Percentiles rank a stretch among this genome's conserved stretches.
These are phyloP conservation scores for Collybiopsis confluens DNA, from an alignment of 768 basidiomycete genomes.

Conservation along the genomic window DNA sequence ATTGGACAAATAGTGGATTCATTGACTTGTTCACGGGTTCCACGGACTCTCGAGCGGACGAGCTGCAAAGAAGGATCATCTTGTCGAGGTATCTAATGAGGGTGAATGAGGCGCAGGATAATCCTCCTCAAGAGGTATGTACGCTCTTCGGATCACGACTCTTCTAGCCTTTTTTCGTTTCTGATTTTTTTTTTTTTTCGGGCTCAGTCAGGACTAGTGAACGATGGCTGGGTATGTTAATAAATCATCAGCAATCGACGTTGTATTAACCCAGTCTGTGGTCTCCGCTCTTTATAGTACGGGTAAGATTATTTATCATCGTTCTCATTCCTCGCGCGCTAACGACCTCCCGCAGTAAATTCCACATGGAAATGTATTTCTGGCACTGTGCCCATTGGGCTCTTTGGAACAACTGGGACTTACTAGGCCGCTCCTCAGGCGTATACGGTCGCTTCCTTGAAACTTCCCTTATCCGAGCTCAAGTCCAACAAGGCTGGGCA, in stretches of 20 bases:
- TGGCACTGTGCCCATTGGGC: constrained; percentile 61
- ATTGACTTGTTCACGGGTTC: constrained; percentile 49
- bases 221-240: constrained; percentile 51
- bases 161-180: not conserved
- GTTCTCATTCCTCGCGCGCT: not conserved
- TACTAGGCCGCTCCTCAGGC: constrained; percentile 39
- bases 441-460: constrained; percentile 46
- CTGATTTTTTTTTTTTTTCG: constrained; percentile 3
- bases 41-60: constrained; percentile 44
- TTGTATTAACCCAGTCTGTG: too few species aligned
- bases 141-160: not conserved
- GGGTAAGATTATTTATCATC: constrained; percentile 23
- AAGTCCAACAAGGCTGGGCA: constrained; percentile 47
- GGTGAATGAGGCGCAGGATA: constrained; percentile 55
- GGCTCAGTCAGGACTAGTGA: constrained; percentile 50
- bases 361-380: constrained; percentile 60
- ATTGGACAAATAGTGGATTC: constrained; percentile 47
- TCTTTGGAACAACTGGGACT: constrained; percentile 57
- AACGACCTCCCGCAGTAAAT: constrained; percentile 35
- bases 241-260: too few species aligned
- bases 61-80: constrained; percentile 54
- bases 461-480: constrained; percentile 42
- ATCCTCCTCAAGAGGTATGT: constrained; percentile 54
- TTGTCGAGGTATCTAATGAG: constrained; percentile 53
- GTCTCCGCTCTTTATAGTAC: constrained; percentile 22